Percentiles rank a stretch among this genome's conserved stretches.
These are phyloP conservation scores for Tolypocladium paradoxum DNA, from an alignment of 2,329 filamentous ascomycete genomes.

Conservation along the genomic window DNA sequence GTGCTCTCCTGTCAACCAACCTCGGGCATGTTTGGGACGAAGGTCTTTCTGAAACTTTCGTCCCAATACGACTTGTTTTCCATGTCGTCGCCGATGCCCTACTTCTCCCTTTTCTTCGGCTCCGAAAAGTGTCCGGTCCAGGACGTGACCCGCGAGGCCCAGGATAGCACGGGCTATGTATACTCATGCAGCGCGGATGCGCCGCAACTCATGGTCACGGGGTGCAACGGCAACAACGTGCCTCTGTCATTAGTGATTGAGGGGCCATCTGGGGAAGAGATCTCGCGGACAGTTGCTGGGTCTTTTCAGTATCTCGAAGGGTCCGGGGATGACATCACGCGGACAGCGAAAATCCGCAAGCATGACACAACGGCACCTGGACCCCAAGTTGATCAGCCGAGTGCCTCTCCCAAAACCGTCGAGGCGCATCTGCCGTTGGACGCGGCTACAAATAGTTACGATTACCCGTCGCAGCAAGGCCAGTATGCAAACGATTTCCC, in stretches of 20 bases:
- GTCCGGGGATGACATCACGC: conserved; percentile 34
- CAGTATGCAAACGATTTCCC: conserved; percentile 28
- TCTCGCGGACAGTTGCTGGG: conserved; percentile 37
- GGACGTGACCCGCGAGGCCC: conserved; percentile 50
- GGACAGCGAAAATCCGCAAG: conserved; percentile 23
- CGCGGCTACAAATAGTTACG: conserved; percentile 31
- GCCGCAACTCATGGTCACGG: conserved; percentile 47
- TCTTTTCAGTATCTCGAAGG: conserved; percentile 40
- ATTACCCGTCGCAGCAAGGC: conserved; percentile 31
- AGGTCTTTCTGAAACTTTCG: conserved; percentile 62
- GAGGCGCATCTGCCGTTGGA: conserved; percentile 26
- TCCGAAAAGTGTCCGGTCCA: conserved; percentile 53
- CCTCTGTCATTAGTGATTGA: conserved; percentile 45
- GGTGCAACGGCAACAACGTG: conserved; percentile 38
- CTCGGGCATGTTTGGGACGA: conserved; percentile 57
- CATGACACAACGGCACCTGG: conserved; percentile 26
- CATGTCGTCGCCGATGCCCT: conserved; percentile 42
- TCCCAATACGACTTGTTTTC: conserved; percentile 60
- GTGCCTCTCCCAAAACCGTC: conserved; percentile 30
- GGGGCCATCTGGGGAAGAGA: conserved; percentile 38
- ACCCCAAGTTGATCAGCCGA: conserved; percentile 26
- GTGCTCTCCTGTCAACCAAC: conserved; percentile 62
- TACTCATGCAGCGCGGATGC: conserved; percentile 66
- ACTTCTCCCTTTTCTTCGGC: conserved; percentile 67
- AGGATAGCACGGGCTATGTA: conserved; percentile 49